Evolutionary conservation across 1,284 basidiomycete genomes (phyloP), one percentile per base, ranked within the genome.

Genomic region (Earliella scabrosa): DNA sequence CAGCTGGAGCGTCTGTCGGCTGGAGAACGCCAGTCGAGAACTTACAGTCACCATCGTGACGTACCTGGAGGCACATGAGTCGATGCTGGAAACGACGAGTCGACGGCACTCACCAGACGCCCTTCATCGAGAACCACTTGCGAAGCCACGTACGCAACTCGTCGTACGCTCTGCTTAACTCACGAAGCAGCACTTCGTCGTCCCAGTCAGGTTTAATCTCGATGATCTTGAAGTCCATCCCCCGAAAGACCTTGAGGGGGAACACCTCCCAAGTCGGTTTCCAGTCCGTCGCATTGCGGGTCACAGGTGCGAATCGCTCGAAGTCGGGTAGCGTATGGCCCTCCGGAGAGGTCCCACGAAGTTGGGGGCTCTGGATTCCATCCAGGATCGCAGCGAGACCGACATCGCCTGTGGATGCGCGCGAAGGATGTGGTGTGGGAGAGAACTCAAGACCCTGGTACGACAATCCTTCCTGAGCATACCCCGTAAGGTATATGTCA

Each of bases 201-300:
- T 65, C 64, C 64, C 64, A 65, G 20, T 50, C 44, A 2, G 46
- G 10, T 10, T 55, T 6, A 10, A 63, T 55, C n/a, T 54, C 51
- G 24, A 63, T 31, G 11, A 41, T 27, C 23, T 38, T 40, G 51
- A 35, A 60, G 39, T 61, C 39, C 10, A 31, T 36, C 14, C 59
- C 59, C 29, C 57, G 54, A 46, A 60, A 65, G 7, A 52, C 64
- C 38, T 51, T 58, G 16, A 63, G 50, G 3, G 50, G 59, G 49
- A 65, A 63, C 21, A 57, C 47, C n/a, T 39, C 31, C 64, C 64
- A 65, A 10, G 46, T 24, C 14, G 61, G 64, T 18, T 49, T 36
- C 64, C 64, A 63, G 8, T 27, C 10, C 20, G 18, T 10, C 4
- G 21, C 32, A 9, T 11, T 35, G 16, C 3, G 16, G 2, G 16